Evolutionary conservation across 2,329 filamentous ascomycete genomes (phyloP).

Genomic region (Chalara sp.): DNA sequence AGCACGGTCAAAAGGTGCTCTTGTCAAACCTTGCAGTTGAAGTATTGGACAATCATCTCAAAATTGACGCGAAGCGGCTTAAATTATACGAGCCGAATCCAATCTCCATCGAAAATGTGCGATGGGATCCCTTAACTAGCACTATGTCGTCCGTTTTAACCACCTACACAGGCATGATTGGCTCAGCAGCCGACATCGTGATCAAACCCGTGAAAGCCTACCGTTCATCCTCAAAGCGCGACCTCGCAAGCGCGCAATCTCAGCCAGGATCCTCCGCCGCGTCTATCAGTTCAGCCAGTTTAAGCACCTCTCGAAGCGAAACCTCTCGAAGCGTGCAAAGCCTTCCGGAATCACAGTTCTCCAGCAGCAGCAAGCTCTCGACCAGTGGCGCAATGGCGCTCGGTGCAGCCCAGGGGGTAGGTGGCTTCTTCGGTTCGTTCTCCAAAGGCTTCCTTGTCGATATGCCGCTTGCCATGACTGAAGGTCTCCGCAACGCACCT

Average conservation of each 20-base stretch:
- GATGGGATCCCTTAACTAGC: constrained; percentile 30
- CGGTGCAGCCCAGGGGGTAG: constrained; percentile 12
- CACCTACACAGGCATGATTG: not conserved
- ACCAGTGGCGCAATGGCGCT: constrained; percentile 21
- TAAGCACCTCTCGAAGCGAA: not conserved
- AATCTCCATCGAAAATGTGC: constrained; percentile 25
- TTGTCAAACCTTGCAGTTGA: constrained; percentile 47
- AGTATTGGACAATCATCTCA: constrained; percentile 43
- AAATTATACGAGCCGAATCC: constrained; percentile 25
- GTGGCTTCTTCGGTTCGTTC: constrained; percentile 5
- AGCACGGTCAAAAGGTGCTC: constrained; percentile 25
- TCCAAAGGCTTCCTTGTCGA: constrained; percentile 33
- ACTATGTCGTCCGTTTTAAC: constrained; percentile 7
- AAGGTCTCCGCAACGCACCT: constrained; percentile 47
- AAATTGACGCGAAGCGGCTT: constrained; percentile 42
- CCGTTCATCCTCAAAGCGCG: not conserved
- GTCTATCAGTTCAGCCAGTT: not conserved
- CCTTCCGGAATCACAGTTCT: not conserved
- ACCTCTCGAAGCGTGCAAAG: not conserved
- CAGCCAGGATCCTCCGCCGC: not conserved
- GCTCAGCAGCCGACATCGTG: constrained; percentile 1
- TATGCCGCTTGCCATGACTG: constrained; percentile 40
- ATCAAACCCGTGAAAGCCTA: constrained; percentile 5
- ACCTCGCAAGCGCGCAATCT: not conserved
- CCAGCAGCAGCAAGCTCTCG: not conserved